Percentiles rank a stretch among this genome's conserved stretches.
Evolutionary conservation across 106 monocot genomes (phyloP).

Genomic region (Allium cepa): DNA sequence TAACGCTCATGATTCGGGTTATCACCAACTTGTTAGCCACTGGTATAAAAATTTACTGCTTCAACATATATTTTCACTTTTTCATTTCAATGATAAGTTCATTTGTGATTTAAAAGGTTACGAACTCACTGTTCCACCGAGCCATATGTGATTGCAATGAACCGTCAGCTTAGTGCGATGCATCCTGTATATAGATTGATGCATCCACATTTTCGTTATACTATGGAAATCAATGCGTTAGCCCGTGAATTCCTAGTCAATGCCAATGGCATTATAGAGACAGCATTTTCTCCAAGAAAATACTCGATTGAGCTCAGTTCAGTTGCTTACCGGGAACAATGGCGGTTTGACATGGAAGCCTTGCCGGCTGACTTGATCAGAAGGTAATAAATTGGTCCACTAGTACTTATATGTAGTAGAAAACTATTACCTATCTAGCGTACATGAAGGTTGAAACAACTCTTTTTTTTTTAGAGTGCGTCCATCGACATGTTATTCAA

Average conservation of each 20-base stretch:
- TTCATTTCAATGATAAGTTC: background rate
- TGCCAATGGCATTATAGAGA: background rate
- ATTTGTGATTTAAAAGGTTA: slow-evolving; percentile 19
- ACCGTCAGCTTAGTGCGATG: background rate
- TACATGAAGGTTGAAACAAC: no score
- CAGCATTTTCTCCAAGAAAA: background rate
- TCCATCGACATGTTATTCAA: no score
- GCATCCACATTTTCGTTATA: background rate
- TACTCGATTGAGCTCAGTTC: slow-evolving; percentile 1
- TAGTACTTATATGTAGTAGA: background rate
- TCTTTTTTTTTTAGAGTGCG: no score
- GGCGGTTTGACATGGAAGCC: background rate
- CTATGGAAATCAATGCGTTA: slow-evolving; percentile 9
- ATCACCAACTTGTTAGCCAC: slow-evolving; percentile 64
- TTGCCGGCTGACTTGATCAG: slow-evolving; percentile 6
- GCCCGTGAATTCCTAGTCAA: slow-evolving; percentile 3
- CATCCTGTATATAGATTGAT: slow-evolving; percentile 3
- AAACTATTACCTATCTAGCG: no score
- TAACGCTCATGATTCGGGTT: slow-evolving; percentile 45
- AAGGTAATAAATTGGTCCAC: background rate
- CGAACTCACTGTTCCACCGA: slow-evolving; percentile 52
- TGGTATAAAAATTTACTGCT: slow-evolving; percentile 13
- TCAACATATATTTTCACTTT: background rate
- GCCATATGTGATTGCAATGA: slow-evolving; percentile 51
- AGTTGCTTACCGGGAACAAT: background rate